phyloP scores from a whole-genome alignment of 441 rosid genomes.

The Mallotus japonicus region DNA sequence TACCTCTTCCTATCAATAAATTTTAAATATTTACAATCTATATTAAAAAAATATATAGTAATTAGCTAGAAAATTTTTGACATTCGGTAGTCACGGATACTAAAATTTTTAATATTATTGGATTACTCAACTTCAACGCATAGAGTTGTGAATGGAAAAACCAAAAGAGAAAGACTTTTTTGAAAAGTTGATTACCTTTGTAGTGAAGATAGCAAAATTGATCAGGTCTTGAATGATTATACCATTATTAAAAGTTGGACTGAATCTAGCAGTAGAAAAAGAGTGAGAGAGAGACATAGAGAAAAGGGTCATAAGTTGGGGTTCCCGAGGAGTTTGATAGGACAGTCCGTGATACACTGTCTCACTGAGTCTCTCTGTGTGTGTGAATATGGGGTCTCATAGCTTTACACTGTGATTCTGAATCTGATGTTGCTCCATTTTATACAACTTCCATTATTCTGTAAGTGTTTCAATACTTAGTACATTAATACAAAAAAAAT shows the following conservation, averaged over 20 bases:
- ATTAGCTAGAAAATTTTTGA: no score
- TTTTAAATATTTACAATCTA: no score
- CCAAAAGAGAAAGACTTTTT: neutral
- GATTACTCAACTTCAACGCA: no score
- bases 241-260: constrained; percentile 43
- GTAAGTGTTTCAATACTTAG: no score
- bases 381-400: constrained; percentile 31
- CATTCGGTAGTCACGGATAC: no score
- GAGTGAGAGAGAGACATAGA: no score
- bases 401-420: neutral
- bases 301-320: constrained; percentile 15
- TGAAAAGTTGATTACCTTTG: constrained; percentile 31
- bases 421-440: neutral
- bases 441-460: neutral
- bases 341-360: constrained; percentile 85
- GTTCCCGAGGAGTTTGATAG: constrained; percentile 59
- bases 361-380: constrained; percentile 23
- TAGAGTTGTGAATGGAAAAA: neutral
- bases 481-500: no score
- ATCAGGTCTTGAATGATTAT: constrained; percentile 50
- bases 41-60: no score
- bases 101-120: no score
- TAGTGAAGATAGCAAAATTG: constrained; percentile 15
- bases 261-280: neutral
- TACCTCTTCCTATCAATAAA: no score